Percentiles rank a stretch among this genome's conserved stretches.
These are phyloP conservation scores for Rhizopus delemar DNA, from an alignment of 371 early-diverging fungal genomes.

Conservation along the genomic window DNA sequence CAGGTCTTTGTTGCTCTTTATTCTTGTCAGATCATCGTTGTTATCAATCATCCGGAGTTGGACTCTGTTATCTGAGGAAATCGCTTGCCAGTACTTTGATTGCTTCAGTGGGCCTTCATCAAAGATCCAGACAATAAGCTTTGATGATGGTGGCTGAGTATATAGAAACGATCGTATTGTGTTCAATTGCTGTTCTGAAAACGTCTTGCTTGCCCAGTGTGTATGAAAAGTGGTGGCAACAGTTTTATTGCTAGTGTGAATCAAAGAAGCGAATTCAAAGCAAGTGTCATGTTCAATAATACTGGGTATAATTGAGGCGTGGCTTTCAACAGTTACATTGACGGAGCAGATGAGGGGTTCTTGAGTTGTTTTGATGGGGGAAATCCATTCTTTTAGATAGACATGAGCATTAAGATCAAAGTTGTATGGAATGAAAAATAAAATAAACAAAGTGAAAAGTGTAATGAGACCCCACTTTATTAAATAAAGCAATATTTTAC, in stretches of 20 bases:
- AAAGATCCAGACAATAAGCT: conserved; percentile 38
- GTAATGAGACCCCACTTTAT: conserved; percentile 12
- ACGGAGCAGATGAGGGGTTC: conserved; percentile 30
- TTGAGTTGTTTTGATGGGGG: conserved; percentile 21
- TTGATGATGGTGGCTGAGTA: conserved; percentile 31
- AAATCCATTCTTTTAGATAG: conserved; percentile 34
- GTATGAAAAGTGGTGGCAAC: conserved; percentile 16
- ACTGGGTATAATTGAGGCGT: conserved; percentile 34
- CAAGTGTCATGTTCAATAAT: conserved; percentile 40
- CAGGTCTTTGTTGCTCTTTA: conserved; percentile 16
- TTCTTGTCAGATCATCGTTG: no score
- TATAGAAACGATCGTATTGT: conserved; percentile 44
- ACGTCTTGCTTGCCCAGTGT: conserved; percentile 12
- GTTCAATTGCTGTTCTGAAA: conserved; percentile 34
- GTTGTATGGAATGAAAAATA: conserved; percentile 38
- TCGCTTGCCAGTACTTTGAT: conserved; percentile 6
- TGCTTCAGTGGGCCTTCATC: conserved; percentile 11
- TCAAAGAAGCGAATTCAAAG: conserved; percentile 43
- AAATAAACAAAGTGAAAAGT: conserved; percentile 6
- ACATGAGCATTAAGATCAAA: conserved; percentile 49
- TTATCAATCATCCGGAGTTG: conserved; percentile 18
- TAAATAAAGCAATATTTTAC: conserved; percentile 2
- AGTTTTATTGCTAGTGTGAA: conserved; percentile 7
- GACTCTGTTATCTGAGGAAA: conserved; percentile 21
- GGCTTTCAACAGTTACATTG: conserved; percentile 11